These are phyloP conservation scores for Penicillium sp. DNA, from an alignment of 2,329 filamentous ascomycete genomes.

Conservation along the genomic window DNA sequence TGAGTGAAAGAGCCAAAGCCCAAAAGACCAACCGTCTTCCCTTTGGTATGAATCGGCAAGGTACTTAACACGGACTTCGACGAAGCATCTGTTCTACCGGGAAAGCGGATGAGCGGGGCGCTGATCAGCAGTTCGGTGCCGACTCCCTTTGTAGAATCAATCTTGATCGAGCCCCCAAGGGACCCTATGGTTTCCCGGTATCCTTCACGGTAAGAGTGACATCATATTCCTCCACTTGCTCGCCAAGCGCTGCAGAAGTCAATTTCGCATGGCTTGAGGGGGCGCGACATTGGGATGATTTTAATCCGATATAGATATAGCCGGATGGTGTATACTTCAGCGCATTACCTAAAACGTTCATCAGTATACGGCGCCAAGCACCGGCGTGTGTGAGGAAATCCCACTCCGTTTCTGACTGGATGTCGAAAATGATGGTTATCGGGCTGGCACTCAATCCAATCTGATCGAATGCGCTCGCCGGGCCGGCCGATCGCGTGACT, in stretches of 20 bases:
- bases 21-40: slow-evolving; percentile 21
- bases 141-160: slow-evolving; percentile 24
- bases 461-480: neutral
- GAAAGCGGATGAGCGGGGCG: slow-evolving; percentile 3
- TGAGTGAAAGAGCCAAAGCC: slow-evolving; percentile 17
- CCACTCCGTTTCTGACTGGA: slow-evolving; percentile 45
- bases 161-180: slow-evolving; percentile 29
- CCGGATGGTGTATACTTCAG: slow-evolving; percentile 50
- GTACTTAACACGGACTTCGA: slow-evolving; percentile 1
- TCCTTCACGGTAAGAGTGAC: slow-evolving; percentile 29
- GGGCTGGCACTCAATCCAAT: slow-evolving; percentile 2
- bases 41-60: slow-evolving; percentile 8
- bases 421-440: slow-evolving; percentile 38
- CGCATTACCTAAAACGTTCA: slow-evolving; percentile 52
- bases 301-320: slow-evolving; percentile 41
- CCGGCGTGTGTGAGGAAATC: slow-evolving; percentile 47
- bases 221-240: slow-evolving; percentile 5
- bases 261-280: slow-evolving; percentile 16
- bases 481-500: slow-evolving; percentile 1
- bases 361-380: slow-evolving; percentile 49
- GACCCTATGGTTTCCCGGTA: slow-evolving; percentile 30
- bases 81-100: neutral
- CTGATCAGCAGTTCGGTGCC: slow-evolving; percentile 23
- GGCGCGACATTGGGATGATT: slow-evolving; percentile 19
- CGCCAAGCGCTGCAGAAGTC: no score